Conservation (phyloP, 768 basidiomycete genomes). For the Hortiboletus flavorubellus region DNA sequence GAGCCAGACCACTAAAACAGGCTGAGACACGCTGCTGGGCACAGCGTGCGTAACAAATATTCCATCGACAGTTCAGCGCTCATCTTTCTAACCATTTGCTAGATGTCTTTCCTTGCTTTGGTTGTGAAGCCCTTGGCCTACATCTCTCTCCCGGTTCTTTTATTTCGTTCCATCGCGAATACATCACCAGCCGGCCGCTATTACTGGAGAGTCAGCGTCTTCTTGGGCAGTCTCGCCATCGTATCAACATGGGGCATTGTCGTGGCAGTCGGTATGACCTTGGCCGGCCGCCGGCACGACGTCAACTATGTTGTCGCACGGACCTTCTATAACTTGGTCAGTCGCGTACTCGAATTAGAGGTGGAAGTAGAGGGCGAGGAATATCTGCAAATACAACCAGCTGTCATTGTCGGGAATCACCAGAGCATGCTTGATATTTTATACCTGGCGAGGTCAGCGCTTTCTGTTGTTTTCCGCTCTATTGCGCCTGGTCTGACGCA, state of each 20-base stretch:
- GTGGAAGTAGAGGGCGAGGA: slow-evolving; percentile 87
- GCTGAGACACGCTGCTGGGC: slow-evolving; percentile 22
- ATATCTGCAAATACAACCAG: slow-evolving; percentile 65
- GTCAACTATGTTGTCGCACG: slow-evolving; percentile 82
- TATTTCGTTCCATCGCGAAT: slow-evolving; percentile 58
- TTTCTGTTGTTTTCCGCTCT: slow-evolving; percentile 14
- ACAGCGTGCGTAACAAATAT: slow-evolving; percentile 23
- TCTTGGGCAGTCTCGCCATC: slow-evolving; percentile 65
- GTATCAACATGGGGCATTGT: slow-evolving; percentile 72
- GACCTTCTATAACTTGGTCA: slow-evolving; percentile 71
- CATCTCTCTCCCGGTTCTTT: slow-evolving; percentile 65
- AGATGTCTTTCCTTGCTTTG: slow-evolving; percentile 61
- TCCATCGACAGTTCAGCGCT: slow-evolving; percentile 7
- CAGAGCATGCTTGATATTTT: slow-evolving; percentile 92
- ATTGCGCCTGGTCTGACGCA: slow-evolving; percentile 3
- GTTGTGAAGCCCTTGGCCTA: slow-evolving; percentile 74
- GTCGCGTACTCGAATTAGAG: slow-evolving; percentile 58
- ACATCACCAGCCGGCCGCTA: slow-evolving; percentile 59
- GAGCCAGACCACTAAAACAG: slow-evolving; percentile 10
- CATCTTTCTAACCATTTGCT: slow-evolving; percentile 13
- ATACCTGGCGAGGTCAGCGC: slow-evolving; percentile 68
- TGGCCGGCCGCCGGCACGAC: slow-evolving; percentile 69
- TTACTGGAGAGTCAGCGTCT: slow-evolving; percentile 70
- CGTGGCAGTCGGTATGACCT: slow-evolving; percentile 60
- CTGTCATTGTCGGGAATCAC: slow-evolving; percentile 83